phyloP scores from a whole-genome alignment of 2,329 filamentous ascomycete species.

The Tolypocladium cylindrosporum region DNA sequence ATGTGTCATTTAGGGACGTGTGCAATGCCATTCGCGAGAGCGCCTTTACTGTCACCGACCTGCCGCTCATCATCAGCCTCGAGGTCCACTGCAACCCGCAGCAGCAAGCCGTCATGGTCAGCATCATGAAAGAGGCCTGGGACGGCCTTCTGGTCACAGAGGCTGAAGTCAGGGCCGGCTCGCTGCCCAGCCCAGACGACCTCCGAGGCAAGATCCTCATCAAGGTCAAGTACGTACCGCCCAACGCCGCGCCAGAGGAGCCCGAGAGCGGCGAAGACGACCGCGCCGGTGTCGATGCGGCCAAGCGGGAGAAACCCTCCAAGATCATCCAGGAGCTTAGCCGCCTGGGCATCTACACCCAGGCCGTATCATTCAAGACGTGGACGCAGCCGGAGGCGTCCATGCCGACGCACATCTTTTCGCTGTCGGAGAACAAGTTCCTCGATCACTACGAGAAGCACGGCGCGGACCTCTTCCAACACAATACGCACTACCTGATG shows the following conservation, averaged over 20 bases:
- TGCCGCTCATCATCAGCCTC: constrained; percentile 88
- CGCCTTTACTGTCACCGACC: constrained; percentile 63
- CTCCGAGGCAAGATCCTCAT: constrained; percentile 72
- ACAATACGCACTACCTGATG: constrained; percentile 78
- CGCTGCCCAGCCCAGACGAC: constrained; percentile 58
- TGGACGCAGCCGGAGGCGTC: constrained; percentile 61
- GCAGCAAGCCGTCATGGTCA: constrained; percentile 85
- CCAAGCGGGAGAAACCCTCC: constrained; percentile 34
- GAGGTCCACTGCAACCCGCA: constrained; percentile 76
- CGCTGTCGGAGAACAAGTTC: constrained; percentile 53
- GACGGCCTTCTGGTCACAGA: constrained; percentile 56
- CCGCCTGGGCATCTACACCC: constrained; percentile 70
- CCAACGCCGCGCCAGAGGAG: constrained; percentile 18
- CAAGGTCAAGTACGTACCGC: constrained; percentile 65
- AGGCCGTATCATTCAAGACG: constrained; percentile 71
- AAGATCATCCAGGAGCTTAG: constrained; percentile 67
- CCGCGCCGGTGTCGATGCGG: constrained; percentile 30
- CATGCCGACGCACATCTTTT: constrained; percentile 62
- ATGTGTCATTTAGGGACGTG: constrained; percentile 77
- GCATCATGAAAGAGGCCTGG: constrained; percentile 85
- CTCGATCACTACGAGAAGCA: constrained; percentile 47
- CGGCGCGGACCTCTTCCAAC: constrained; percentile 53
- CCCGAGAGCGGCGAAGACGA: constrained; percentile 23
- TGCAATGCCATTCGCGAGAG: constrained; percentile 70
- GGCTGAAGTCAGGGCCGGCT: constrained; percentile 32